phyloP scores from a whole-genome alignment of 176 grass and related monocot genomes.

The Miscanthus lutarioriparius region DNA sequence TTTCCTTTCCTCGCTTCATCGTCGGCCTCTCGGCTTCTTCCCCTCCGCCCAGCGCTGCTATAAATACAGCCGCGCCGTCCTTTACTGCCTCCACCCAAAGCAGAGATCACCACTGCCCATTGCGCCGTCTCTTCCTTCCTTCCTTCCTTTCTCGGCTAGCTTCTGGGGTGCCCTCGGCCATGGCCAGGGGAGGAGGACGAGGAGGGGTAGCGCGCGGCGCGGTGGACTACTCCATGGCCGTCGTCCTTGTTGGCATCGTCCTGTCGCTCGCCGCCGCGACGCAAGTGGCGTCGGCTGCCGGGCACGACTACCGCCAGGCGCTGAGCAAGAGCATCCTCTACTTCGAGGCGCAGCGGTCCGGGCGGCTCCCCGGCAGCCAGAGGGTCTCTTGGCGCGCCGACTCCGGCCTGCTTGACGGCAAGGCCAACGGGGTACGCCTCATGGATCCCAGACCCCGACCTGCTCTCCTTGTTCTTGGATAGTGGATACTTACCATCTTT shows the following conservation, averaged over 20 bases:
- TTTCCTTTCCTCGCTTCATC: not conserved
- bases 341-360: conserved; percentile 92
- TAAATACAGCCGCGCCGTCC: conserved; percentile 18
- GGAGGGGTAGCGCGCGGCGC: not conserved
- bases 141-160: not conserved
- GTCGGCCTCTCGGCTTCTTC: not conserved
- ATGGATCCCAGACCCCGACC: not conserved
- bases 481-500: too few relatives aligned
- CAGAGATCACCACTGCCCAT: not conserved
- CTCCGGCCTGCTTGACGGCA: conserved; percentile 81
- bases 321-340: conserved; percentile 94
- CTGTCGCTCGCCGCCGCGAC: conserved; percentile 32
- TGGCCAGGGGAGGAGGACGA: not conserved
- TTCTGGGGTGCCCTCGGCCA: not conserved
- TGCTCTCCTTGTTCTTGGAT: not conserved
- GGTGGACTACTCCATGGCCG: not conserved
- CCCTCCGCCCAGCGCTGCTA: conserved; percentile 15
- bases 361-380: conserved; percentile 64
- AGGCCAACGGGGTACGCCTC: conserved; percentile 68
- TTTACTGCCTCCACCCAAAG: conserved; percentile 6
- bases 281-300: conserved; percentile 32
- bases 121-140: not conserved
- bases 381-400: conserved; percentile 67
- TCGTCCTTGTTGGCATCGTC: not conserved
- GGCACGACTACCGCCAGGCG: conserved; percentile 71